Percentiles rank a stretch among this genome's conserved stretches.
Evolutionary conservation across 2,329 filamentous ascomycete species (phyloP).

Genomic region (Monilinia vaccinii-corymbosi): DNA sequence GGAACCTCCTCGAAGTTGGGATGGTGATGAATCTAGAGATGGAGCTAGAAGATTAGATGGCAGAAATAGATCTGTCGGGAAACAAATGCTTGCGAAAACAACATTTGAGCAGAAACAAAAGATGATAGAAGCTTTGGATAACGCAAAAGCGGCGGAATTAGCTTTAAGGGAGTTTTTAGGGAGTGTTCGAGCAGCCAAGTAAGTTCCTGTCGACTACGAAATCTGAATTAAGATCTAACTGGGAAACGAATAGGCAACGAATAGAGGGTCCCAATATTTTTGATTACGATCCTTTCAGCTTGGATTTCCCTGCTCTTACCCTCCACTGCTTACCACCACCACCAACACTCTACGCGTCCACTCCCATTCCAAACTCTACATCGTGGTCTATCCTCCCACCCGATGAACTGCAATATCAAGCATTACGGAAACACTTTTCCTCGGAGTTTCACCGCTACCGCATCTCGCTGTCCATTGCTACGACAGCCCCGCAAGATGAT

Average conservation of each 20-base stretch:
- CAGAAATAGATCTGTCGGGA: conserved; percentile 36
- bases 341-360: conserved; percentile 67
- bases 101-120: conserved; percentile 57
- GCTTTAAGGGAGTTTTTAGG: conserved; percentile 75
- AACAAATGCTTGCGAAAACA: conserved; percentile 39
- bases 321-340: conserved; percentile 74
- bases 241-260: conserved; percentile 36
- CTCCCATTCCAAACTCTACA: conserved; percentile 65
- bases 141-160: conserved; percentile 73
- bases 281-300: conserved; percentile 75
- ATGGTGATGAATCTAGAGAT: conserved; percentile 29
- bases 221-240: neutral
- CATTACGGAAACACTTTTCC: conserved; percentile 57
- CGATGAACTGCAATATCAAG: conserved; percentile 62
- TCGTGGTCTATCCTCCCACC: conserved; percentile 79
- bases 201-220: conserved; percentile 29
- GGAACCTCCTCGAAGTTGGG: conserved; percentile 34
- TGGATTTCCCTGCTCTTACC: conserved; percentile 79
- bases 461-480: conserved; percentile 41
- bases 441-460: conserved; percentile 61
- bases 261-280: conserved; percentile 51
- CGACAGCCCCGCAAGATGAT: conserved; percentile 42
- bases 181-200: conserved; percentile 78
- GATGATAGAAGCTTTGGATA: conserved; percentile 63
- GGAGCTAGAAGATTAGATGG: conserved; percentile 26